Evolutionary conservation across 331 rosid genomes (phyloP).

Genomic region (Rosa hybrid): DNA sequence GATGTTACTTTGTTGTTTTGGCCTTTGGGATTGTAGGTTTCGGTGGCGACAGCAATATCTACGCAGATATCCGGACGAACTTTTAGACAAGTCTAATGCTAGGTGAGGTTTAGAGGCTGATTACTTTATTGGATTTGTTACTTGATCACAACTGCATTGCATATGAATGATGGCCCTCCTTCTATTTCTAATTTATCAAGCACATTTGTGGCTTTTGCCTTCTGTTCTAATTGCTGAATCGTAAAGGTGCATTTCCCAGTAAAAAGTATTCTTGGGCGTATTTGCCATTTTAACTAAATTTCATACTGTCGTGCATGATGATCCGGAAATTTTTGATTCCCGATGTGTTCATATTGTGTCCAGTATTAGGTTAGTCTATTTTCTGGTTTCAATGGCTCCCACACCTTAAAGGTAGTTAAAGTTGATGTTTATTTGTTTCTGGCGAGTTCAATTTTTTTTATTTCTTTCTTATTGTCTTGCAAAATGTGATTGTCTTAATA

Average conservation of each 20-base stretch:
- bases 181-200: neutral
- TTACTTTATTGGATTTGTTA: neutral
- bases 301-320: neutral
- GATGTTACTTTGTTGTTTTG: neutral
- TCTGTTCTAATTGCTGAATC: neutral
- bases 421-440: neutral
- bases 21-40: conserved; percentile 50
- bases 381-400: neutral
- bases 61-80: conserved; percentile 78
- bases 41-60: conserved; percentile 90
- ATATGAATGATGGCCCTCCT: neutral
- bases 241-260: too few species aligned
- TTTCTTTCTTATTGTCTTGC: neutral
- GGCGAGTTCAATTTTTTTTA: neutral
- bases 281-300: neutral
- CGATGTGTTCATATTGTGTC: neutral
- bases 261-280: neutral
- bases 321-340: neutral
- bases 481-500: neutral
- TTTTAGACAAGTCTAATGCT: conserved; percentile 78
- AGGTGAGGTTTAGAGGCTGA: conserved; percentile 42
- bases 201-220: neutral
- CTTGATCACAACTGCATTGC: neutral
- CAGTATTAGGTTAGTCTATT: neutral
- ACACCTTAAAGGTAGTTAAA: neutral